Conservation (phyloP, 345 rosid genomes). For the Boechera divaricarpa region DNA sequence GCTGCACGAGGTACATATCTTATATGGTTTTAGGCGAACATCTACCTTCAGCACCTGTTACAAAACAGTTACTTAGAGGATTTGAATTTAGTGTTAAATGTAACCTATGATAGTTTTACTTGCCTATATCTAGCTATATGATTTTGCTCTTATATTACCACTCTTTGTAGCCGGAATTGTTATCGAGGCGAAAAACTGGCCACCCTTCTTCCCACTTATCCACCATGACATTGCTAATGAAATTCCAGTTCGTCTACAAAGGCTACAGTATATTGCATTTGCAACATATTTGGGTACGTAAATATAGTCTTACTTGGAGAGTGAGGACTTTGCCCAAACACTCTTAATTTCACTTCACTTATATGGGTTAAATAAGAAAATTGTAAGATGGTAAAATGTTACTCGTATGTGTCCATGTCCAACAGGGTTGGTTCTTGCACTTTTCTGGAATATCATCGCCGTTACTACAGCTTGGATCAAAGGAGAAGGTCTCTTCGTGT, state of each 20-base stretch:
- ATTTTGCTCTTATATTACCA: background rate
- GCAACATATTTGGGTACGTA: constrained; percentile 71
- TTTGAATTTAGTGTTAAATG: constrained; percentile 1
- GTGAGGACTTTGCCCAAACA: background rate
- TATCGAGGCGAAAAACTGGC: constrained; percentile 86
- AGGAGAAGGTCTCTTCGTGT: constrained; percentile 65
- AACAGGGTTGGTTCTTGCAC: constrained; percentile 84
- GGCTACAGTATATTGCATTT: constrained; percentile 79
- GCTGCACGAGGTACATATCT: constrained; percentile 74
- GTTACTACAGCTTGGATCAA: constrained; percentile 90
- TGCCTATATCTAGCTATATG: constrained; percentile 1
- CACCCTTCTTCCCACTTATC: constrained; percentile 79
- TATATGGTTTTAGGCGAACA: background rate
- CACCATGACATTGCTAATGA: constrained; percentile 90
- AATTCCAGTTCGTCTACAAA: constrained; percentile 78
- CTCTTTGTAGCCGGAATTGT: constrained; percentile 67
- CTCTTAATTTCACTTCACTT: constrained; percentile 1
- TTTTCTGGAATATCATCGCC: constrained; percentile 84
- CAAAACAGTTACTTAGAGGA: constrained; percentile 8
- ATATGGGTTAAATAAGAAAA: background rate
- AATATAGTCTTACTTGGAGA: background rate
- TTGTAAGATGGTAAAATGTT: background rate
- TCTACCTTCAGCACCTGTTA: constrained; percentile 8
- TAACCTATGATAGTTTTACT: background rate
- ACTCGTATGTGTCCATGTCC: constrained; percentile 15